phyloP scores from a whole-genome alignment of 208 protist genomes.

The Leishmania guyanensis region DNA sequence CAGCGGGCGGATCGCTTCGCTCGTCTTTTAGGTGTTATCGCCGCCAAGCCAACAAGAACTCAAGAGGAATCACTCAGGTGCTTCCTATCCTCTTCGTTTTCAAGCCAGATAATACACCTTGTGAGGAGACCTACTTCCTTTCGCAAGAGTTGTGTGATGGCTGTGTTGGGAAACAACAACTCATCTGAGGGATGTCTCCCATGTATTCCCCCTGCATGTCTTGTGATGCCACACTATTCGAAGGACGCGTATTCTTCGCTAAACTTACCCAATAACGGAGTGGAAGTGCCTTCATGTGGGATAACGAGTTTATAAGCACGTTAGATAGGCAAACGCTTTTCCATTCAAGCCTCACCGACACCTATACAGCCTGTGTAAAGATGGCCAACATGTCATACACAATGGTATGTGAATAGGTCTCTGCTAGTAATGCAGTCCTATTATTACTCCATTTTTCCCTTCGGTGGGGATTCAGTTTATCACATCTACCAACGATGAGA shows the following conservation, averaged over 20 bases:
- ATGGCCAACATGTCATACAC: background rate
- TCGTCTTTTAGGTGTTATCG: background rate
- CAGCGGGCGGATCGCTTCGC: background rate
- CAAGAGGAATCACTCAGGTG: background rate
- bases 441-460: background rate
- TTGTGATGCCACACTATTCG: background rate
- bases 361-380: background rate
- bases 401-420: background rate
- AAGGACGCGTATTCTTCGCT: background rate
- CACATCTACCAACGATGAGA: background rate
- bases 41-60: background rate
- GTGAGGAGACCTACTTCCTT: background rate
- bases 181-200: background rate
- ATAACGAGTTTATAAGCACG: background rate
- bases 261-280: background rate
- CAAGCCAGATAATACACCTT: background rate
- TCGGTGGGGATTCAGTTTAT: background rate
- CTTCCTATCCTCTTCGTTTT: background rate
- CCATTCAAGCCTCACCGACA: background rate
- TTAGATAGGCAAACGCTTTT: background rate
- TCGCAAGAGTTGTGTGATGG: background rate
- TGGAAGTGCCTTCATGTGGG: background rate
- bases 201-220: background rate
- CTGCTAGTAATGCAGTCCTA: background rate
- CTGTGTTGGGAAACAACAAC: background rate